These are phyloP conservation scores for Corymbia citriodora DNA, from an alignment of 441 rosid genomes.

Conservation along the genomic window DNA sequence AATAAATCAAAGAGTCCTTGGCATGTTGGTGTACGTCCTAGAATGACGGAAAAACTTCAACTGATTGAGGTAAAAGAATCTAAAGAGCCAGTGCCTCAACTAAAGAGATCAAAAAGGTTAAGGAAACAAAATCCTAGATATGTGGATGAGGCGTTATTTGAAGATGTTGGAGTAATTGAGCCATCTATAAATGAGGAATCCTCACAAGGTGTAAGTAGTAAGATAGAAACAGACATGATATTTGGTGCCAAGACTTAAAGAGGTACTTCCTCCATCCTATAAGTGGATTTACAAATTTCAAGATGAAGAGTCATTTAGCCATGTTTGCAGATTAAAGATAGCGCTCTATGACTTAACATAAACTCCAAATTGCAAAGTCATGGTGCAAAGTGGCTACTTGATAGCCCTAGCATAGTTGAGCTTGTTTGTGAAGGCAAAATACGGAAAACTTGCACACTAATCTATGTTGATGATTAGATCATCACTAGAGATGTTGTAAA, in stretches of 20 bases:
- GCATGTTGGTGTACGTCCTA: no score
- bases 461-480: neutral
- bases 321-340: rapidly evolving
- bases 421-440: neutral
- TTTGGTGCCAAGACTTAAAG: neutral
- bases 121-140: no score
- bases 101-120: no score
- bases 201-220: no score
- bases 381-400: neutral
- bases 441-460: neutral
- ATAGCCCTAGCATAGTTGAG: neutral
- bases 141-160: no score
- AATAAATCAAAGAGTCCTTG: no score
- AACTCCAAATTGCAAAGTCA: neutral
- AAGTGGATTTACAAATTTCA: neutral
- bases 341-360: neutral
- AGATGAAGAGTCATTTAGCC: neutral
- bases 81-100: no score
- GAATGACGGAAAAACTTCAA: no score
- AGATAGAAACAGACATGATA: no score
- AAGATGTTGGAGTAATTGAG: no score
- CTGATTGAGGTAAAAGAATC: no score
- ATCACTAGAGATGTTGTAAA: neutral
- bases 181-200: no score
- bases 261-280: neutral